These are phyloP conservation scores for Phaffia australis DNA, from an alignment of 768 basidiomycete genomes.

Conservation along the genomic window DNA sequence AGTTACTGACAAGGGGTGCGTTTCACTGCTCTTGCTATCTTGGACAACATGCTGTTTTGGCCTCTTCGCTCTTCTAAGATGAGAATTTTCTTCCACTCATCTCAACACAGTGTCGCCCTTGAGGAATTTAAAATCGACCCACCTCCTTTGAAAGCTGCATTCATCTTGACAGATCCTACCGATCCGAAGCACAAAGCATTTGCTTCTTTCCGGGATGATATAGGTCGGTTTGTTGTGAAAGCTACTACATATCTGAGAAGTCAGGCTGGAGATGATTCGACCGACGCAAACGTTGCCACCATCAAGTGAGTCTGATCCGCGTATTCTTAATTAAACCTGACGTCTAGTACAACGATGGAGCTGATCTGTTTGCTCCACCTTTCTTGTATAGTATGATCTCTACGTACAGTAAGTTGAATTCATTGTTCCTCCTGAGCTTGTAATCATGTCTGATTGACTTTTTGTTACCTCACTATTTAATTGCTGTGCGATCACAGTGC, in stretches of 20 bases:
- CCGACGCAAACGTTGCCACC: constrained; percentile 53
- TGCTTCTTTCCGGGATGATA: constrained; percentile 48
- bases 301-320: constrained; percentile 34
- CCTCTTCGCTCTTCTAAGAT: constrained; percentile 4
- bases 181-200: constrained; percentile 61
- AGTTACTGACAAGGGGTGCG: constrained; percentile 1
- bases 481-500: constrained; percentile 1
- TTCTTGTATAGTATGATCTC: background rate
- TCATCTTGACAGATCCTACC: constrained; percentile 54
- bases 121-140: constrained; percentile 65
- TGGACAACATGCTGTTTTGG: constrained; percentile 23
- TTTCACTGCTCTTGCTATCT: constrained; percentile 18
- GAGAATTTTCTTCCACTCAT: background rate
- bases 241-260: constrained; percentile 57
- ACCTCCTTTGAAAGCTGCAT: constrained; percentile 53
- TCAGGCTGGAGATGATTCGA: constrained; percentile 50
- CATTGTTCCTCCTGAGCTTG: background rate
- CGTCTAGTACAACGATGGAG: background rate
- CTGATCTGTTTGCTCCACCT: background rate
- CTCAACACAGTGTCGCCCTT: constrained; percentile 51
- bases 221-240: constrained; percentile 58
- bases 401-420: background rate
- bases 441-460: background rate
- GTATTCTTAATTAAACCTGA: constrained; percentile 26
- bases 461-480: background rate